A percentile compares a stretch with the other conserved stretches of the same genome.
Evolutionary conservation across 2,329 filamentous ascomycete species (phyloP).

Genomic region (Pseudopyricularia cyperi): DNA sequence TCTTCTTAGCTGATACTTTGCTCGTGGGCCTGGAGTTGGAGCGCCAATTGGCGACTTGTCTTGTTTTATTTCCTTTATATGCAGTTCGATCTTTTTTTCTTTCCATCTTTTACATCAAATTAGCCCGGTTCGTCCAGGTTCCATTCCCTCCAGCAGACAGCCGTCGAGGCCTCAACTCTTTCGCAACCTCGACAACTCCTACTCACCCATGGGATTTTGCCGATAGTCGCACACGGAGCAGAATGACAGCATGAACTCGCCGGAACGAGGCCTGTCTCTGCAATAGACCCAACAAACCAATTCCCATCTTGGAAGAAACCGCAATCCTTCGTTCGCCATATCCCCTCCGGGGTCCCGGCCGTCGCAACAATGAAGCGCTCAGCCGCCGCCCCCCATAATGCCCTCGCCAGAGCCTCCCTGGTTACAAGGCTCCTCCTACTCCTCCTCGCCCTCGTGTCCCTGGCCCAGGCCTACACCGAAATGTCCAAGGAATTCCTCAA

Average conservation of each 20-base stretch:
- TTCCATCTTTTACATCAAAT: no score
- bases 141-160: no score
- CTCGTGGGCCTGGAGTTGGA: no score
- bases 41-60: no score
- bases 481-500: conserved; percentile 55
- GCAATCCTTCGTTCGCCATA: background rate
- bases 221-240: background rate
- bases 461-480: conserved; percentile 16
- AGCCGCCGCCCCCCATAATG: background rate
- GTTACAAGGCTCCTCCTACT: conserved; percentile 7
- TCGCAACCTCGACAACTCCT: background rate
- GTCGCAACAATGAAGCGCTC: background rate
- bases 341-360: no score
- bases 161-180: no score
- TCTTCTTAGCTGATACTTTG: no score
- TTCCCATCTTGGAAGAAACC: background rate
- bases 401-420: background rate
- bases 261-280: conserved; percentile 1
- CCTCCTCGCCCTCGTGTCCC: conserved; percentile 11
- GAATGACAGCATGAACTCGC: conserved; percentile 3
- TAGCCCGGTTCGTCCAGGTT: no score
- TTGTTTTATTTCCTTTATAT: no score
- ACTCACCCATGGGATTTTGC: background rate
- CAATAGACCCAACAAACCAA: background rate
- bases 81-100: no score